Evolutionary conservation across 169 alveolate species (phyloP).

Genomic region (Amoebophrya sp.): DNA sequence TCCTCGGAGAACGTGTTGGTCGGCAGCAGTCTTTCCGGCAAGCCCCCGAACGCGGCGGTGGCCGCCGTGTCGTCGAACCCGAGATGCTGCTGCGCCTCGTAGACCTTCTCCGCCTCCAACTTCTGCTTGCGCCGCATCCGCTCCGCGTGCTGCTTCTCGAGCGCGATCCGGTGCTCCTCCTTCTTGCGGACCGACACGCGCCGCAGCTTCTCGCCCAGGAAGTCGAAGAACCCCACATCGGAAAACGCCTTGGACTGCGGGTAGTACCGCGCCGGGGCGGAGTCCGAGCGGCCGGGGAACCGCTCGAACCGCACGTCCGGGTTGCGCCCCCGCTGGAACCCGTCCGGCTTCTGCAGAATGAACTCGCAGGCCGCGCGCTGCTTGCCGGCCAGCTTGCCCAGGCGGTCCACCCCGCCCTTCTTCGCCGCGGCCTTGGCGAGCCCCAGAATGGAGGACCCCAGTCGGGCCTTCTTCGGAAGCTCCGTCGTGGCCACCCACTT

Average conservation of each 20-base stretch:
- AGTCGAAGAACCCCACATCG: no score
- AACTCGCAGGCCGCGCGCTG: background rate
- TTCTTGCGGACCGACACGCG: background rate
- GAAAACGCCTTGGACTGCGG: no score
- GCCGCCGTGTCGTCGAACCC: background rate
- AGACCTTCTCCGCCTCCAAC: background rate
- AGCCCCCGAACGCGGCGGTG: no score
- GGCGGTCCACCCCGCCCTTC: background rate
- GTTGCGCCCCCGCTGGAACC: background rate
- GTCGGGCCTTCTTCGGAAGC: no score
- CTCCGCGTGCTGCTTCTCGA: background rate
- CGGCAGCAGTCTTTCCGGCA: no score
- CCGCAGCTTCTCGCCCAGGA: background rate
- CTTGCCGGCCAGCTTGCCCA: background rate
- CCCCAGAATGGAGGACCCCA: no score
- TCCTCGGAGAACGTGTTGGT: no score
- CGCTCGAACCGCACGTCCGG: background rate
- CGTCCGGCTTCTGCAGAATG: background rate
- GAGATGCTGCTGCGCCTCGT: background rate
- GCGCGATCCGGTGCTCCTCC: background rate
- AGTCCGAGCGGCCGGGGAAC: background rate
- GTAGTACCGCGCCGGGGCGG: background rate
- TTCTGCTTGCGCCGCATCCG: background rate
- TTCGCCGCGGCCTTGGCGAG: no score
- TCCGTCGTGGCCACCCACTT: no score